phyloP scores from a whole-genome alignment of 2,329 filamentous ascomycete species.

The Didymella exigua region DNA sequence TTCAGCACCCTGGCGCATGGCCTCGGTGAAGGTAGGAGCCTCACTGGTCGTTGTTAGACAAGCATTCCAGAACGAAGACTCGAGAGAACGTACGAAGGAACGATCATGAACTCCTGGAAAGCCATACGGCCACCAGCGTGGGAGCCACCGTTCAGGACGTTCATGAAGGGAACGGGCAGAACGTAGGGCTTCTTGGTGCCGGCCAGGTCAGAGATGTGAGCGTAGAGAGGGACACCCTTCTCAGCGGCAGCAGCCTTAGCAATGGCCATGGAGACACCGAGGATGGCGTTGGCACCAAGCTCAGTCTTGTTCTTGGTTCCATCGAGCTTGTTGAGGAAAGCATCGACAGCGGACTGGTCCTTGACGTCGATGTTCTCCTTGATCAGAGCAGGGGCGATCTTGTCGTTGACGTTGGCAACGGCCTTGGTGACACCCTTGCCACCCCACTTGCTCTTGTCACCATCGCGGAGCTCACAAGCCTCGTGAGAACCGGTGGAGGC shows the following conservation, averaged over 20 bases:
- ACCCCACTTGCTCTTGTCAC: conserved; percentile 58
- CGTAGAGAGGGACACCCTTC: conserved; percentile 62
- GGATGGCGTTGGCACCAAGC: conserved; percentile 65
- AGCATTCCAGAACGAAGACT: conserved; percentile 17
- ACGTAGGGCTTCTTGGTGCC: conserved; percentile 61
- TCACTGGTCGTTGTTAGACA: conserved; percentile 55
- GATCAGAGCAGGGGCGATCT: conserved; percentile 61
- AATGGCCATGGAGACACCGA: conserved; percentile 65
- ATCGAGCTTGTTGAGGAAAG: conserved; percentile 60
- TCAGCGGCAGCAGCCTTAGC: conserved; percentile 63
- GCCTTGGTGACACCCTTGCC: conserved; percentile 63
- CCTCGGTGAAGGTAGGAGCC: conserved; percentile 92
- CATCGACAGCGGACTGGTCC: conserved; percentile 61
- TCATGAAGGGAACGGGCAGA: conserved; percentile 61
- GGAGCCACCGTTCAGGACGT: conserved; percentile 73
- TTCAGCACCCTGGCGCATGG: conserved; percentile 93
- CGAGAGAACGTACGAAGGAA: conserved; percentile 50
- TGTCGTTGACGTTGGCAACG: conserved; percentile 61
- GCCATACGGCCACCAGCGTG: conserved; percentile 90
- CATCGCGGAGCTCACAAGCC: conserved; percentile 61
- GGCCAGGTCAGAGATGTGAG: conserved; percentile 61
- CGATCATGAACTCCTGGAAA: conserved; percentile 65
- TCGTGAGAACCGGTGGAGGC: conserved; percentile 75
- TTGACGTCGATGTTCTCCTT: conserved; percentile 60
- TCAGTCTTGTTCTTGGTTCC: conserved; percentile 65